Evolutionary conservation across 108 stramenopile genomes (phyloP).

Genomic region (Cyclotella sp.): DNA sequence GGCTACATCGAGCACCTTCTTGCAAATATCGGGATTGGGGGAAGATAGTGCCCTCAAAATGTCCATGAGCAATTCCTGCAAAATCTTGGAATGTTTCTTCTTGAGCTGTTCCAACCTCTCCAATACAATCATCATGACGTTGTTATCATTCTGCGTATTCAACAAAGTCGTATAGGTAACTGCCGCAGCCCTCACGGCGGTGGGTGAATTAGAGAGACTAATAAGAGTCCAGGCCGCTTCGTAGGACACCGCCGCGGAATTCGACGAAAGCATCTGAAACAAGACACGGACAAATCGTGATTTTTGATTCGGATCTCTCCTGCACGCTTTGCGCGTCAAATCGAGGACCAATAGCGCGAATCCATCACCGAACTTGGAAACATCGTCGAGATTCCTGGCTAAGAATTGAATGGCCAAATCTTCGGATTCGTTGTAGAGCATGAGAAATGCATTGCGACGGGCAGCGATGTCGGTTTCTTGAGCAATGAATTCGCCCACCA

Average conservation of each 20-base stretch:
- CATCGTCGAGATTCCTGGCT: constrained; percentile 93
- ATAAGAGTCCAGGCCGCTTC: constrained; percentile 99
- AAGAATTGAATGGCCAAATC: constrained; percentile 96
- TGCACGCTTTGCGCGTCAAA: constrained; percentile 95
- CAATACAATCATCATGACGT: constrained; percentile 98
- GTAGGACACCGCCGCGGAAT: constrained; percentile 95
- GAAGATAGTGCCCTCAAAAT: constrained; percentile 94
- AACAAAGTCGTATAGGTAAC: constrained; percentile 97
- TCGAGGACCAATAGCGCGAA: constrained; percentile 97
- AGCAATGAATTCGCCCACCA: constrained; percentile 88
- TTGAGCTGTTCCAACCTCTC: constrained; percentile 94
- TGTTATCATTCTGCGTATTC: constrained; percentile 97
- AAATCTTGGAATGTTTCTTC: constrained; percentile 93
- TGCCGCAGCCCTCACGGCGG: constrained; percentile 97
- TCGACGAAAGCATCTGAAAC: constrained; percentile 91
- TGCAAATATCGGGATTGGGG: constrained; percentile 97
- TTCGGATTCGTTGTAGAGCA: constrained; percentile 97
- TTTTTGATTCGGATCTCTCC: constrained; percentile 97
- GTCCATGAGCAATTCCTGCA: constrained; percentile 98
- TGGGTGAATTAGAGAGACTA: constrained; percentile 95
- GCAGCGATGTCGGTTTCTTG: constrained; percentile 92
- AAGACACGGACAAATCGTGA: constrained; percentile 96
- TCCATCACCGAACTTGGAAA: constrained; percentile 92
- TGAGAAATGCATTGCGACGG: constrained; percentile 98
- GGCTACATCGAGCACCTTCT: constrained; percentile 94